These are phyloP conservation scores for Phytomonas francai DNA, from an alignment of 208 protist species.

Conservation along the genomic window DNA sequence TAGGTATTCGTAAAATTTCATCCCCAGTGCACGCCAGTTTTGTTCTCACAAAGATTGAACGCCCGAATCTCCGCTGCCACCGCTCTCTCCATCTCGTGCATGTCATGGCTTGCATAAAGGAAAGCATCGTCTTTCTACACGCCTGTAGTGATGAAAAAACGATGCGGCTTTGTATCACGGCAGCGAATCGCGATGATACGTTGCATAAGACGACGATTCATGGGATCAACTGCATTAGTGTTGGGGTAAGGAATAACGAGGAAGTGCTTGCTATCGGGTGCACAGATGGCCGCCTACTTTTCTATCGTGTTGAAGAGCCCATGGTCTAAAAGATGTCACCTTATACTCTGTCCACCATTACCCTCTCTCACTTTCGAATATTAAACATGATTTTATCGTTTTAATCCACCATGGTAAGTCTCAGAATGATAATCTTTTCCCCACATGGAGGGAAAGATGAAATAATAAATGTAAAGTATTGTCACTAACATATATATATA, in stretches of 20 bases:
- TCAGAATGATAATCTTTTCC: neutral
- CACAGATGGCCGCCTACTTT: neutral
- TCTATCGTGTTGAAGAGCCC: neutral
- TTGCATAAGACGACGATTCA: neutral
- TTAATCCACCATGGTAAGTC: neutral
- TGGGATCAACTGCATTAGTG: neutral
- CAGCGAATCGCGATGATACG: neutral
- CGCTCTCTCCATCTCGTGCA: slow-evolving; percentile 3
- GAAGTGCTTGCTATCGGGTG: neutral
- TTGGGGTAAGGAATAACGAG: neutral
- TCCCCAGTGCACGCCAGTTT: slow-evolving; percentile 38
- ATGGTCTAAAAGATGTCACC: neutral
- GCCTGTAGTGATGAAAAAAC: neutral
- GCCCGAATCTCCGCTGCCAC: slow-evolving; percentile 12
- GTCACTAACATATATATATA: no score
- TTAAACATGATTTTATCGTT: neutral
- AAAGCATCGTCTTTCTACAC: neutral
- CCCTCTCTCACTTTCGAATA: neutral
- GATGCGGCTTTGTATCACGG: neutral
- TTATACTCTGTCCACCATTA: neutral
- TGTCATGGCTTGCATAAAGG: neutral
- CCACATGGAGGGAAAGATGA: neutral
- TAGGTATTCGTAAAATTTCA: slow-evolving; percentile 45
- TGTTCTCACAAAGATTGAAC: slow-evolving; percentile 13
- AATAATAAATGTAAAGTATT: neutral